Evolutionary conservation across 1,284 basidiomycete species (phyloP).

Genomic region (Cutaneotrichosporon curvatum): DNA sequence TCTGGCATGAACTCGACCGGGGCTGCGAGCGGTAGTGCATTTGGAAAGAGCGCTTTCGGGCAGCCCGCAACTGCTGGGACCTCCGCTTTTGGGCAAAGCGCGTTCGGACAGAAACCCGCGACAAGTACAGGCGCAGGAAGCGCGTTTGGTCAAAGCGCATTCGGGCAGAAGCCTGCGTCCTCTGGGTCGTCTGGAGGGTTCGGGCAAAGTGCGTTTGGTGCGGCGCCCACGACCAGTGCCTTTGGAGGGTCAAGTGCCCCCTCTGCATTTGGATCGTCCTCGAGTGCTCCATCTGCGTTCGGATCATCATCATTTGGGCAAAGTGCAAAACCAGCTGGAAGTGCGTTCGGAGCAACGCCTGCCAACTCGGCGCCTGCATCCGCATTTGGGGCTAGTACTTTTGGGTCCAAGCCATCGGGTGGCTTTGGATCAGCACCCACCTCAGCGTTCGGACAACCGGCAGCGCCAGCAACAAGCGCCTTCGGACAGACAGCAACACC

Average conservation of each 20-base stretch:
- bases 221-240: neutral
- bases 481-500: conserved; percentile 2
- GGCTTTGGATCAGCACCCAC: neutral
- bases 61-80: neutral
- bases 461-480: neutral
- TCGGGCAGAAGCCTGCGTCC: conserved; percentile 5
- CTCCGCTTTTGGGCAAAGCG: neutral
- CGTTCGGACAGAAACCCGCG: conserved; percentile 7
- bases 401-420: conserved; percentile 18
- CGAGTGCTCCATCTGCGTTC: conserved; percentile 4
- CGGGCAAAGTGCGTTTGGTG: conserved; percentile 10
- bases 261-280: conserved; percentile 3
- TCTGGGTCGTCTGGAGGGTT: conserved; percentile 1
- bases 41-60: conserved; percentile 2
- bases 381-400: conserved; percentile 6
- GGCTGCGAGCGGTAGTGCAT: neutral
- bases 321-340: conserved; percentile 2
- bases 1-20: too few species aligned
- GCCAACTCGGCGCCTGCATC: neutral
- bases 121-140: neutral
- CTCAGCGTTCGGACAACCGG: neutral
- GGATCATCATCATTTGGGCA: conserved; percentile 5
- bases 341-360: conserved; percentile 9
- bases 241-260: neutral
- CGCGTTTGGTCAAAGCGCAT: conserved; percentile 8